A percentile compares a stretch with the other conserved stretches of the same genome.
Conservation (phyloP, 2,329 filamentous ascomycete genomes). For the Aschersonia sp. region DNA sequence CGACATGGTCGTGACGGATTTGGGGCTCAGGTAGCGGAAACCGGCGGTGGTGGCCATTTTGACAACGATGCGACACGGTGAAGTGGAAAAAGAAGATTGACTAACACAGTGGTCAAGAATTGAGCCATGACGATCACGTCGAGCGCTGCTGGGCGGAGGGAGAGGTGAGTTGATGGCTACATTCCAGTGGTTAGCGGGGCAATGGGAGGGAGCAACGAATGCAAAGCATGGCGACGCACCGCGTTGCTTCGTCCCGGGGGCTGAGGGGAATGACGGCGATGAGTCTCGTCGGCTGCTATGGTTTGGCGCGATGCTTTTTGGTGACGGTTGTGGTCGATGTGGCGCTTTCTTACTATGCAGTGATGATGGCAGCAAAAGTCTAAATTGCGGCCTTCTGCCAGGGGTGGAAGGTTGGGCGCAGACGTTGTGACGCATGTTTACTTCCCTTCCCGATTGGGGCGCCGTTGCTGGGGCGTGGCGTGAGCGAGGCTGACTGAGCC, state of each 20-base stretch:
- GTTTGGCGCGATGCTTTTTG: neutral
- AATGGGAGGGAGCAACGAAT: constrained; percentile 9
- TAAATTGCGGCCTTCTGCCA: neutral
- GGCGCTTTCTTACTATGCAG: neutral
- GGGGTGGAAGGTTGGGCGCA: neutral
- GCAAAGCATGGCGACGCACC: neutral
- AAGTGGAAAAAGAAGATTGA: constrained; percentile 6
- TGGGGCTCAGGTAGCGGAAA: constrained; percentile 18
- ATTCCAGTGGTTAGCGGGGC: constrained; percentile 29
- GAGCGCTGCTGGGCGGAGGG: neutral
- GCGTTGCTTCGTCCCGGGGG: neutral
- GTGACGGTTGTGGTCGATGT: neutral
- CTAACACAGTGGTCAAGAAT: constrained; percentile 29
- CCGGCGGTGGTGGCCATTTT: constrained; percentile 6
- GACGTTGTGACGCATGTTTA: constrained; percentile 4
- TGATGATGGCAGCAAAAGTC: neutral
- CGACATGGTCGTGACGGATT: constrained; percentile 16
- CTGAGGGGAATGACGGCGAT: no score
- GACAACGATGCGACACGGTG: constrained; percentile 3
- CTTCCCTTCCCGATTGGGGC: constrained; percentile 5
- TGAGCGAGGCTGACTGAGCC: neutral
- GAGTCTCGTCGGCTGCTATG: no score
- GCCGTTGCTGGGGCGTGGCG: constrained; percentile 1
- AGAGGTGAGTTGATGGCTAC: constrained; percentile 3
- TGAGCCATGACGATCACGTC: constrained; percentile 19